A percentile compares a stretch with the other conserved stretches of the same genome.
Evolutionary conservation across 371 early-diverging fungal genomes (phyloP).

Genomic region (Lichtheimia corymbifera): DNA sequence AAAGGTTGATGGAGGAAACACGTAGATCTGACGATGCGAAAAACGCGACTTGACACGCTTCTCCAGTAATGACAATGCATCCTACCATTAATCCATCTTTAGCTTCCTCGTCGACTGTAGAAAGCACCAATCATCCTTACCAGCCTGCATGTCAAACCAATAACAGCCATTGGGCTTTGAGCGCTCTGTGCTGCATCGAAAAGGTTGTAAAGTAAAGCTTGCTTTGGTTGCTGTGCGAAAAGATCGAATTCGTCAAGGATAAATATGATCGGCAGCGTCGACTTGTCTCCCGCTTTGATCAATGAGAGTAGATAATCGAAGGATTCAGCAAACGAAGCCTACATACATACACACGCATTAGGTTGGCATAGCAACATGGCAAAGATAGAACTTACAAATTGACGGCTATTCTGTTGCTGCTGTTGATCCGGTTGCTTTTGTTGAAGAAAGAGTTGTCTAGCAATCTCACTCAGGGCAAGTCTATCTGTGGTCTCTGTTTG

Average conservation of each 20-base stretch:
- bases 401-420: constrained; percentile 10
- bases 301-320: constrained; percentile 63
- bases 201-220: constrained; percentile 88
- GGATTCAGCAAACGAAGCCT: constrained; percentile 70
- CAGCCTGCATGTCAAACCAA: constrained; percentile 83
- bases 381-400: constrained; percentile 30
- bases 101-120: background rate
- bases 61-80: constrained; percentile 83
- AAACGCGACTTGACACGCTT: constrained; percentile 95
- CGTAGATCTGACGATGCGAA: constrained; percentile 82
- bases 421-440: constrained; percentile 19
- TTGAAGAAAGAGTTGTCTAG: constrained; percentile 67
- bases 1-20: constrained; percentile 59
- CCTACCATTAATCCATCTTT: constrained; percentile 41
- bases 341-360: background rate
- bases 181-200: constrained; percentile 89
- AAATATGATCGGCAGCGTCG: constrained; percentile 74
- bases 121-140: constrained; percentile 35
- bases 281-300: constrained; percentile 58
- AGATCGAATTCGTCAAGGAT: constrained; percentile 90
- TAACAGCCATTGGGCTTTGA: constrained; percentile 81
- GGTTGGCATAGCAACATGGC: background rate
- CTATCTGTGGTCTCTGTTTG: constrained; percentile 82
- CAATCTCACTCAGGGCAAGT: constrained; percentile 80
- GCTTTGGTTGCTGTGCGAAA: constrained; percentile 88